These are phyloP conservation scores for Trichosanthes truncata DNA, from an alignment of 306 rosid genomes.

Conservation along the genomic window DNA sequence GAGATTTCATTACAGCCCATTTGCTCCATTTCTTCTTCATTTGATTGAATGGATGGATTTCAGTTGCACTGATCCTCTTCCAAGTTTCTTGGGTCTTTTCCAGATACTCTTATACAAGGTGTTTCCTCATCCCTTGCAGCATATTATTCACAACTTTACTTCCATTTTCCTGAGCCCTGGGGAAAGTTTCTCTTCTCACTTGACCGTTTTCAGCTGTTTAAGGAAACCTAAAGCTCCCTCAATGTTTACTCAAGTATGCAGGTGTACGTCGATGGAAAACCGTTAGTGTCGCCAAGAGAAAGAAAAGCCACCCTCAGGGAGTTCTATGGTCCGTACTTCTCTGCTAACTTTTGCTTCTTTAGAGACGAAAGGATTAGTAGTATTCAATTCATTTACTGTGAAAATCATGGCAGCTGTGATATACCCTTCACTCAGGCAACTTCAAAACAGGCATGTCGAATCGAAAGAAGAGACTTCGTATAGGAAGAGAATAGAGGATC, in stretches of 20 bases:
- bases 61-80: constrained; percentile 52
- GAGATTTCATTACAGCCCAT: constrained; percentile 64
- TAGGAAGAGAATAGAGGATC: constrained; percentile 24
- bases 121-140: constrained; percentile 1
- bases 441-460: constrained; percentile 38
- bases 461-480: constrained; percentile 20
- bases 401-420: constrained; percentile 47
- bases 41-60: constrained; percentile 70
- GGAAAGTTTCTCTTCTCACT: neutral
- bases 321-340: constrained; percentile 41
- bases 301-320: constrained; percentile 54
- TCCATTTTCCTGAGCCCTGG: neutral
- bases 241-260: constrained; percentile 17
- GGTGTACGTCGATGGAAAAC: constrained; percentile 58
- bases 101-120: constrained; percentile 55
- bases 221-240: neutral
- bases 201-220: neutral
- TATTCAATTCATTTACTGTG: constrained; percentile 1
- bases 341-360: constrained; percentile 3
- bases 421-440: constrained; percentile 64
- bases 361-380: too few relatives aligned
- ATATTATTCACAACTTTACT: neutral
- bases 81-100: constrained; percentile 56
- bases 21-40: constrained; percentile 51
- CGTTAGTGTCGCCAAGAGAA: constrained; percentile 49